These are phyloP conservation scores for Rossbeevera mucosa DNA, from an alignment of 768 basidiomycete genomes.

Conservation along the genomic window DNA sequence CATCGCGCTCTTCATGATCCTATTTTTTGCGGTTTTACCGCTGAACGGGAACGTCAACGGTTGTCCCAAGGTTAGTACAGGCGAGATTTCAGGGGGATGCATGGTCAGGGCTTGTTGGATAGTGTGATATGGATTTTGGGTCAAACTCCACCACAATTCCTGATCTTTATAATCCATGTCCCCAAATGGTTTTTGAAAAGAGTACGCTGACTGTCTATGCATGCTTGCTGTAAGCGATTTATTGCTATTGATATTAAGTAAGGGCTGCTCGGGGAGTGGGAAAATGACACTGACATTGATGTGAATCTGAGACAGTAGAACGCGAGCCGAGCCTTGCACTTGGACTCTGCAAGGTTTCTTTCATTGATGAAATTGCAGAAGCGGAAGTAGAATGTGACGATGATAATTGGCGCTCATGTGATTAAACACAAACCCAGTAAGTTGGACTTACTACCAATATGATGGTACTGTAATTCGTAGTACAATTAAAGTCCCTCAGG, in stretches of 20 bases:
- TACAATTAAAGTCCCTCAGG: not conserved
- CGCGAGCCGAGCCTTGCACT: not conserved
- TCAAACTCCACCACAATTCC: not conserved
- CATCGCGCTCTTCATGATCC: constrained; percentile 33
- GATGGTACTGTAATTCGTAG: not conserved
- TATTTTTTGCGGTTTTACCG: constrained; percentile 28
- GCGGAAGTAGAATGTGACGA: not conserved
- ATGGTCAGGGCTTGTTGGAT: constrained; percentile 13
- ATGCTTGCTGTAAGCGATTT: constrained; percentile 10
- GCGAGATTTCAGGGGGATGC: constrained; percentile 12
- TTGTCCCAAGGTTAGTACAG: constrained; percentile 22
- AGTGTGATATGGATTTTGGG: constrained; percentile 15
- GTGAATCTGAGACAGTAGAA: not conserved
- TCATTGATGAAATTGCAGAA: not conserved
- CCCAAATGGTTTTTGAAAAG: constrained; percentile 11
- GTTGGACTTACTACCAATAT: constrained; percentile 7
- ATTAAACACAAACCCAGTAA: not conserved
- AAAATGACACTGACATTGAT: constrained; percentile 4
- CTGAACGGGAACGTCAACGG: constrained; percentile 29
- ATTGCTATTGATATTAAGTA: constrained; percentile 1
- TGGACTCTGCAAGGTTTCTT: not conserved
- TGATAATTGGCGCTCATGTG: not conserved
- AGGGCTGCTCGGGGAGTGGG: not conserved
- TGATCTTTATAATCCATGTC: constrained; percentile 20
- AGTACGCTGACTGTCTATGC: constrained; percentile 7